A percentile compares a stretch with the other conserved stretches of the same genome.
phyloP scores from a whole-genome alignment of 2,329 filamentous ascomycete genomes.

The Penicillium sp. region DNA sequence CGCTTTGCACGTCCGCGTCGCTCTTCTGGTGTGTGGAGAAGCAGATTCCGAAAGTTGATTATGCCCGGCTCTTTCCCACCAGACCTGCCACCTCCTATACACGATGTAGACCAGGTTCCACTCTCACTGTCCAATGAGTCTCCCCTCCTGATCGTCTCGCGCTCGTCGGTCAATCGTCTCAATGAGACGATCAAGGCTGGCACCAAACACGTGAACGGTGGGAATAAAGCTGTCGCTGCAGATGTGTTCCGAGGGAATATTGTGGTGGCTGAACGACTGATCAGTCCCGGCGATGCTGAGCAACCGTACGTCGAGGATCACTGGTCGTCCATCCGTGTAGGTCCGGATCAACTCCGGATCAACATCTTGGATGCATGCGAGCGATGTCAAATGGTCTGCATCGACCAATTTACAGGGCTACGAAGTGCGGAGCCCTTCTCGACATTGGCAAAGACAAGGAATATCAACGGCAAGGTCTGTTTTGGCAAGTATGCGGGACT shows the following conservation, averaged over 20 bases:
- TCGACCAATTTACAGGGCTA: slow-evolving; percentile 75
- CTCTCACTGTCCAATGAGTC: slow-evolving; percentile 90
- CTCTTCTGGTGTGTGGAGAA: slow-evolving; percentile 36
- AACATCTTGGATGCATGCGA: slow-evolving; percentile 75
- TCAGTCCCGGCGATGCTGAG: slow-evolving; percentile 41
- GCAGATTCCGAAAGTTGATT: slow-evolving; percentile 16
- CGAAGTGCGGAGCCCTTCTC: slow-evolving; percentile 80
- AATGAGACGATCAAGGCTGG: slow-evolving; percentile 64
- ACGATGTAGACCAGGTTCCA: slow-evolving; percentile 36
- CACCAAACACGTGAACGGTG: slow-evolving; percentile 45
- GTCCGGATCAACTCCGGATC: slow-evolving; percentile 33
- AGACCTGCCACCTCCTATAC: slow-evolving; percentile 46
- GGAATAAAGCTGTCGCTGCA: slow-evolving; percentile 55
- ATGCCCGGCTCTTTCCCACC: slow-evolving; percentile 52
- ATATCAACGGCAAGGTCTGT: slow-evolving; percentile 75
- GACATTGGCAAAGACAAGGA: slow-evolving; percentile 79
- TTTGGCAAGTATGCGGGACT: slow-evolving; percentile 73
- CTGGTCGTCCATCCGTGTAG: slow-evolving; percentile 66
- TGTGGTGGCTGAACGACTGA: slow-evolving; percentile 55
- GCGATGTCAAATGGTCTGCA: slow-evolving; percentile 92
- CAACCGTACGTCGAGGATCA: slow-evolving; percentile 71
- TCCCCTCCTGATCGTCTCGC: slow-evolving; percentile 78
- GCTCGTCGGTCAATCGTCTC: slow-evolving; percentile 69
- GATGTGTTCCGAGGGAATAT: slow-evolving; percentile 87
- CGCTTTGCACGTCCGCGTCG: slow-evolving; percentile 68